These are phyloP conservation scores for Cynara cardunculus DNA, from an alignment of 129 eudicot genomes.

Conservation along the genomic window DNA sequence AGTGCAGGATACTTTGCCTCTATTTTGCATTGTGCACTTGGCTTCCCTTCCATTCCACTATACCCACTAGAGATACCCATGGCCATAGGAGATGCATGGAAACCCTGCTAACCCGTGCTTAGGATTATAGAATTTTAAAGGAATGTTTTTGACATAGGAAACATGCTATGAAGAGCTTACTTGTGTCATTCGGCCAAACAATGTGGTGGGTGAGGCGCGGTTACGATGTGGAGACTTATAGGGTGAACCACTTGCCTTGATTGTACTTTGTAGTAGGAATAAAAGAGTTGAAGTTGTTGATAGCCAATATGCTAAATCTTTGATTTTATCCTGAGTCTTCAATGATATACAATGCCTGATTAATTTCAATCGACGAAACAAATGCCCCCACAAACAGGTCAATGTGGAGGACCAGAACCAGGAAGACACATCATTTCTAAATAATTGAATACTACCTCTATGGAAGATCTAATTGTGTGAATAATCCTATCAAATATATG, in stretches of 20 bases:
- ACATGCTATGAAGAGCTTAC: constrained; percentile 38
- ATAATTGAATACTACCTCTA: constrained; percentile 58
- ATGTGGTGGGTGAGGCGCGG: constrained; percentile 63
- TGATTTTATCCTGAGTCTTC: constrained; percentile 63
- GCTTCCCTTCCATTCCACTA: constrained; percentile 91
- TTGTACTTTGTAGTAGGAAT: constrained; percentile 81
- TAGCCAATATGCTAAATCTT: constrained; percentile 89
- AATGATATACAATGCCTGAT: constrained; percentile 14
- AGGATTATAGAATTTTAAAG: not conserved
- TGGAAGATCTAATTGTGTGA: constrained; percentile 74
- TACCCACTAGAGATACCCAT: constrained; percentile 74
- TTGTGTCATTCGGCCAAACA: constrained; percentile 90
- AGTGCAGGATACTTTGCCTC: constrained; percentile 98
- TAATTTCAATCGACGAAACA: constrained; percentile 2
- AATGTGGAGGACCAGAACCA: not conserved
- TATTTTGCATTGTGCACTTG: constrained; percentile 56
- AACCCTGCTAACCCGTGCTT: constrained; percentile 43
- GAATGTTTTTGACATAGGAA: not conserved
- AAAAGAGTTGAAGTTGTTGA: constrained; percentile 88
- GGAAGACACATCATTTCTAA: not conserved
- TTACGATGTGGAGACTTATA: constrained; percentile 61
- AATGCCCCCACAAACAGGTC: not conserved
- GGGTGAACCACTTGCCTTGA: constrained; percentile 83
- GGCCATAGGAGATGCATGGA: constrained; percentile 56
- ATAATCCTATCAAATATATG: constrained; percentile 85